Conservation (phyloP, 495 filamentous ascomycete genomes). For the Aspergillus nanangensis region DNA sequence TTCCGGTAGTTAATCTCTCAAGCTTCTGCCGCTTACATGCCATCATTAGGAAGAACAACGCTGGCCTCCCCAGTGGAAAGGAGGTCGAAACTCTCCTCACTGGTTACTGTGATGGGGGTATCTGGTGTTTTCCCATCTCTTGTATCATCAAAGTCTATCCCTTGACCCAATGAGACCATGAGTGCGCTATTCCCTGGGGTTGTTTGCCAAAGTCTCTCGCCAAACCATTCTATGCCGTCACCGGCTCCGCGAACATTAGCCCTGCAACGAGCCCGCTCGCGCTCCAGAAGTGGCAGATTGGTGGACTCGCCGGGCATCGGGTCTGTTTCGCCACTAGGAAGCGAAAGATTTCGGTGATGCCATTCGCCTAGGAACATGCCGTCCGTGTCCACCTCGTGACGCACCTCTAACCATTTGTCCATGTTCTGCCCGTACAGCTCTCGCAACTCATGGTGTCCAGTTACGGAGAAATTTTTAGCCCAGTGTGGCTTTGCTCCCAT, state of each 20-base stretch:
- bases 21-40: slow-evolving; percentile 7
- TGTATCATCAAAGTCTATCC: slow-evolving; percentile 17
- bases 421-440: slow-evolving; percentile 53
- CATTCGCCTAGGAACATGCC: slow-evolving; percentile 92
- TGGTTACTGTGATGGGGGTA: slow-evolving; percentile 39
- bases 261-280: slow-evolving; percentile 29
- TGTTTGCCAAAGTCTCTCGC: slow-evolving; percentile 34
- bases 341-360: slow-evolving; percentile 70
- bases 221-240: slow-evolving; percentile 55
- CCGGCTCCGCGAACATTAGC: slow-evolving; percentile 27
- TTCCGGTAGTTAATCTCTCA: too few relatives aligned
- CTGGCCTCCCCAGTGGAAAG: slow-evolving; percentile 44
- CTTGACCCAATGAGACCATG: slow-evolving; percentile 4
- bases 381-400: slow-evolving; percentile 74
- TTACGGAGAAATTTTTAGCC: slow-evolving; percentile 84
- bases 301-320: slow-evolving; percentile 6
- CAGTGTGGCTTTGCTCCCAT: slow-evolving; percentile 89
- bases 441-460: slow-evolving; percentile 42
- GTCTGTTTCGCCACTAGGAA: slow-evolving; percentile 16
- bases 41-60: slow-evolving; percentile 28
- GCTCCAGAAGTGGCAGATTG: slow-evolving; percentile 42
- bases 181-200: slow-evolving; percentile 12
- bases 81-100: slow-evolving; percentile 63
- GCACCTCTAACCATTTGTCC: slow-evolving; percentile 59
- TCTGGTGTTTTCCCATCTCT: slow-evolving; percentile 19